These are phyloP conservation scores for Pseudocercospora cruenta DNA, from an alignment of 2,329 filamentous ascomycete genomes.

Conservation along the genomic window DNA sequence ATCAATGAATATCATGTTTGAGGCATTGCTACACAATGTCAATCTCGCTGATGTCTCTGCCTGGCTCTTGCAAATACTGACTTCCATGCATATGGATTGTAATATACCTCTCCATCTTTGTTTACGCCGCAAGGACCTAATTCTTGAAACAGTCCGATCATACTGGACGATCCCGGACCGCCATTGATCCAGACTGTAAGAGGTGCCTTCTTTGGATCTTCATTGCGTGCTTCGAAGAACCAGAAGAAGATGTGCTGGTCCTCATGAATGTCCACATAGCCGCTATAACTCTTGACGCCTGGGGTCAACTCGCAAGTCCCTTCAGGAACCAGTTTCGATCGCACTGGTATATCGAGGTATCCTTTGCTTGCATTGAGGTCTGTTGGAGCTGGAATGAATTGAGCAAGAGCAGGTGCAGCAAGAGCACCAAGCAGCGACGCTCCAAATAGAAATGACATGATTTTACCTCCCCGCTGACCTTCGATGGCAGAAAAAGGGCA, in stretches of 20 bases:
- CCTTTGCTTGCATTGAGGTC: slow-evolving; percentile 50
- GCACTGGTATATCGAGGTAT: slow-evolving; percentile 55
- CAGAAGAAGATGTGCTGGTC: slow-evolving; percentile 63
- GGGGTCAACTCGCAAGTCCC: slow-evolving; percentile 53
- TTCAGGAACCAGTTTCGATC: slow-evolving; percentile 60
- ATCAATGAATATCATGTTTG: slow-evolving; percentile 72
- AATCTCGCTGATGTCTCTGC: background rate
- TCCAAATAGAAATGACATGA: slow-evolving; percentile 14
- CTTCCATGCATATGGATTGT: slow-evolving; percentile 67
- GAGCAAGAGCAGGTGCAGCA: slow-evolving; percentile 28
- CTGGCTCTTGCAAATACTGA: slow-evolving; percentile 20
- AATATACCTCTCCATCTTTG: slow-evolving; percentile 50
- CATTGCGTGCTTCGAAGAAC: slow-evolving; percentile 63
- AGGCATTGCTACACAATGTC: slow-evolving; percentile 47
- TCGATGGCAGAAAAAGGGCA: background rate
- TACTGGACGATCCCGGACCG: slow-evolving; percentile 58
- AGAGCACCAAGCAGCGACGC: slow-evolving; percentile 14
- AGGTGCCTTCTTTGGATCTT: slow-evolving; percentile 55
- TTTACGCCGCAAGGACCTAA: slow-evolving; percentile 52
- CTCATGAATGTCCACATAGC: slow-evolving; percentile 37
- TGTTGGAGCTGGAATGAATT: slow-evolving; percentile 52
- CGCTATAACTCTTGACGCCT: slow-evolving; percentile 54
- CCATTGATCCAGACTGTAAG: slow-evolving; percentile 65
- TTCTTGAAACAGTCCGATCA: slow-evolving; percentile 59
- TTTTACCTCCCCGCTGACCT: background rate